These are phyloP conservation scores for Penicillium odoratum DNA, from an alignment of 495 filamentous ascomycete species.

Conservation along the genomic window DNA sequence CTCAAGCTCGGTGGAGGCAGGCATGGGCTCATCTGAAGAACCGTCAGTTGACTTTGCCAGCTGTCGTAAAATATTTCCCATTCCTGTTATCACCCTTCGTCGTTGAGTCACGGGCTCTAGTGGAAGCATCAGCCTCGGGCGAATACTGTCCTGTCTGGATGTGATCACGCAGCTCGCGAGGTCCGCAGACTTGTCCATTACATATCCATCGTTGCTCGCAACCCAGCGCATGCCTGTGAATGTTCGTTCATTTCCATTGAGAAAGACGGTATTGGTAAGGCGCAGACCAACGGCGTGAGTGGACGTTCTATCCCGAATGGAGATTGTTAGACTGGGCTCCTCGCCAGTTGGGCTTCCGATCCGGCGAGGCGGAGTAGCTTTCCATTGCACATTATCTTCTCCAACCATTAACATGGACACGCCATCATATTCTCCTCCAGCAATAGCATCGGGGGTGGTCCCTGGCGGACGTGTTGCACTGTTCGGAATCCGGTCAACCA, in stretches of 20 bases:
- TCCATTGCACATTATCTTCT: constrained; percentile 31
- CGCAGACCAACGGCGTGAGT: constrained; percentile 52
- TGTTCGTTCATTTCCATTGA: constrained; percentile 65
- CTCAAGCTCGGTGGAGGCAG: constrained; percentile 79
- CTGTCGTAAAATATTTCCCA: constrained; percentile 82
- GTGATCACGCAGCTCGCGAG: constrained; percentile 34
- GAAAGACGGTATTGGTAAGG: constrained; percentile 75
- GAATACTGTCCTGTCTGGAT: constrained; percentile 12
- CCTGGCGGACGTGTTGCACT: neutral
- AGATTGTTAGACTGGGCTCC: constrained; percentile 37
- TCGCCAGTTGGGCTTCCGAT: constrained; percentile 32
- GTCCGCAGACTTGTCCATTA: constrained; percentile 27
- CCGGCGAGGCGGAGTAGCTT: constrained; percentile 30
- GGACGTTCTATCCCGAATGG: constrained; percentile 16
- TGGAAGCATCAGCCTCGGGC: constrained; percentile 44
- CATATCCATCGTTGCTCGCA: constrained; percentile 20
- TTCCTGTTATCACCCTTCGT: constrained; percentile 61
- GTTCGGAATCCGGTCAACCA: constrained; percentile 40
- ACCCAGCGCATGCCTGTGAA: constrained; percentile 60
- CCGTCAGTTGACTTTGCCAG: constrained; percentile 51
- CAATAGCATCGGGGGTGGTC: neutral
- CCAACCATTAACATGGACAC: constrained; percentile 35
- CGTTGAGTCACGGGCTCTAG: constrained; percentile 64
- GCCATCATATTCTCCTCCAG: constrained; percentile 29
- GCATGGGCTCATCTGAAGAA: constrained; percentile 45